Conservation (phyloP, 176 grass and related monocot species). For the Melocanna baccifera region DNA sequence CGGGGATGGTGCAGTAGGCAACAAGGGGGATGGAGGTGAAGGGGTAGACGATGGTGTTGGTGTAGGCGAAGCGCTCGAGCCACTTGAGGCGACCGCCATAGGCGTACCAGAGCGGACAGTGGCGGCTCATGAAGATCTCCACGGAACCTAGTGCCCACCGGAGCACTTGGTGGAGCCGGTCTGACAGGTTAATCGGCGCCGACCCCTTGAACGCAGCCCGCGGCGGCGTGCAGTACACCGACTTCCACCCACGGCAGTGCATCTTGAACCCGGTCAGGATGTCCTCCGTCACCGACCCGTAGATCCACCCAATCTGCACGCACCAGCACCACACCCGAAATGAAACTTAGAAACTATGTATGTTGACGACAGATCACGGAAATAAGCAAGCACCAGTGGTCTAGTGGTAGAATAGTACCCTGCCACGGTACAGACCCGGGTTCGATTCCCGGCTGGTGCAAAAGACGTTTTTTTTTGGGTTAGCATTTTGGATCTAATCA, state of each 20-base stretch:
- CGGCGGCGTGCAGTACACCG: constrained; percentile 72
- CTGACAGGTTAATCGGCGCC: constrained; percentile 76
- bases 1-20: constrained; percentile 87
- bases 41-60: constrained; percentile 95
- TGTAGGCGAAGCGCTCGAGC: constrained; percentile 92
- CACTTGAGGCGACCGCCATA: constrained; percentile 89
- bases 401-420: constrained; percentile 84
- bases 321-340: fast-evolving
- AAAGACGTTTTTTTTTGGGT: no score
- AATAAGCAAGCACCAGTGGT: background rate
- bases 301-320: constrained; percentile 86
- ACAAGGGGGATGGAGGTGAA: constrained; percentile 91
- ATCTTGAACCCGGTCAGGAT: constrained; percentile 98
- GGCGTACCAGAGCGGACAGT: constrained; percentile 95
- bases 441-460: constrained; percentile 60
- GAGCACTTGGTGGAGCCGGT: constrained; percentile 84
- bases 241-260: constrained; percentile 95
- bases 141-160: constrained; percentile 80
- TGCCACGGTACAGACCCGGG: constrained; percentile 81
- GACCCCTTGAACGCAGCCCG: constrained; percentile 82
- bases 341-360: fast-evolving
- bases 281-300: constrained; percentile 86
- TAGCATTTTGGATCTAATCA: background rate
- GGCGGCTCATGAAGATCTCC: constrained; percentile 93
- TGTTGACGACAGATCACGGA: fast-evolving